Base-by-base conservation (phyloP, 2,329 filamentous ascomycete genomes). In the Clonostachys byssicola region DNA sequence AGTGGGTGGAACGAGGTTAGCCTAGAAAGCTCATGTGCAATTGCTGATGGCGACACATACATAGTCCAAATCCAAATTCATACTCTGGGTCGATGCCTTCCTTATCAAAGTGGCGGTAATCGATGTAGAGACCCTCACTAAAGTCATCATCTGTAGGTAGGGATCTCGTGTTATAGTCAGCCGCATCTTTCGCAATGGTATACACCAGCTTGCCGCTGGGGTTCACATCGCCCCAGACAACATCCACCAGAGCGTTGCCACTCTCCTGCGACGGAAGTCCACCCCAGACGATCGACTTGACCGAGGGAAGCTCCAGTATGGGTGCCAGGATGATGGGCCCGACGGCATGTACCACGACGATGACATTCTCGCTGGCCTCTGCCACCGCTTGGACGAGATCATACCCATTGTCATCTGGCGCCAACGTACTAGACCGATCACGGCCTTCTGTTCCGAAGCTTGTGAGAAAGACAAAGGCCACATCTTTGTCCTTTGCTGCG, bases 261-360 rank as follows among this genome's bases (percentile, higher is more conserved):
- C 83, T 84, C 67, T 92, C 87, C 58, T 91, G 87, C 9, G 88
- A 87, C 47, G 86, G 86, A 53, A 89, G 91, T 83, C 87, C 91
- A 4, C 86, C 86, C 57, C 90, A 85, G 2, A 89, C 61, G 9
- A 90, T 67, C 2, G 80, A 78, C 44, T 85, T 88, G 52, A 92
- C 78, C 58, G 88, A 89, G 14, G 63, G 59, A 12, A 77, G 75
- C 17, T 73, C 65, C 18, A 70, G 57, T 4, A 77, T 70, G 79
- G 81, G 85, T 2, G 83, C 81, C 77, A 88, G 81, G 14, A 74
- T 71, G 14, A 86, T 73, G 1, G 86, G 85, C 0, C 86, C 87
- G 34, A 86, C 86, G 2, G 83, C 86, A 56, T 90, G 86, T 52
- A 86, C 81, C 2, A 90, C 81, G 3, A 92, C 79, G 1, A 83